phyloP scores from a whole-genome alignment of 805 yeast genomes.

The Kluyveromyces wickerhamii region DNA sequence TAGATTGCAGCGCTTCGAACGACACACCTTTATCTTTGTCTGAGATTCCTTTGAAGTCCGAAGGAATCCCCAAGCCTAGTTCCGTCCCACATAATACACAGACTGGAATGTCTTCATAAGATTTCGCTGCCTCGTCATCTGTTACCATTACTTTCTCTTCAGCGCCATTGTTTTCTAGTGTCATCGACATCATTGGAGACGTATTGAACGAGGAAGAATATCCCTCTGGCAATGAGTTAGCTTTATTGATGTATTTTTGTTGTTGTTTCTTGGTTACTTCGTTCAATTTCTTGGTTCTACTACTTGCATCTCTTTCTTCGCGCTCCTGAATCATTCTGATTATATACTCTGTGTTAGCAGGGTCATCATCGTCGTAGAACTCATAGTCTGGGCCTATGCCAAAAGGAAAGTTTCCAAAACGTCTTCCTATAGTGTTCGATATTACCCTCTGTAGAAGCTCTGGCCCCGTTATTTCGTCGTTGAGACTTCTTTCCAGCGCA shows the following conservation, averaged over 20 bases:
- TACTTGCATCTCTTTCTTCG: constrained; percentile 26
- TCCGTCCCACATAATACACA: constrained; percentile 67
- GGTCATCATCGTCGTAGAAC: constrained; percentile 8
- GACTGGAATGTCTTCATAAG: constrained; percentile 33
- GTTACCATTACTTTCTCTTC: constrained; percentile 14
- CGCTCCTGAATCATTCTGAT: constrained; percentile 28
- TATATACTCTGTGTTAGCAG: constrained; percentile 20
- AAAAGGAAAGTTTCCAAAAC: constrained; percentile 4
- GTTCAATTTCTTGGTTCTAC: constrained; percentile 18
- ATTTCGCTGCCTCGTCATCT: constrained; percentile 25
- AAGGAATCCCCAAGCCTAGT: constrained; percentile 68
- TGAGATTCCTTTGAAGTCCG: constrained; percentile 32
- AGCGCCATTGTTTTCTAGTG: constrained; percentile 15
- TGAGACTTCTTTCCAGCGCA: no score
- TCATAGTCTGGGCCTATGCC: constrained; percentile 2
- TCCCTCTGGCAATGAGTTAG: constrained; percentile 22
- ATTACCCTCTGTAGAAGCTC: constrained; percentile 2
- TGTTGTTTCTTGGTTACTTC: constrained; percentile 23
- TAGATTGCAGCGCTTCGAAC: constrained; percentile 26
- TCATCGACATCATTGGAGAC: constrained; percentile 15
- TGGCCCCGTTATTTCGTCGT: neutral
- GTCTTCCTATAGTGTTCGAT: constrained; percentile 1
- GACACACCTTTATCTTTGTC: constrained; percentile 18
- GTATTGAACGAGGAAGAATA: constrained; percentile 26
- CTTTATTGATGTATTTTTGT: constrained; percentile 15